A percentile compares a stretch with the other conserved stretches of the same genome.
Evolutionary conservation across 208 protist genomes (phyloP).

Genomic region (Tritrichomonas foetus): DNA sequence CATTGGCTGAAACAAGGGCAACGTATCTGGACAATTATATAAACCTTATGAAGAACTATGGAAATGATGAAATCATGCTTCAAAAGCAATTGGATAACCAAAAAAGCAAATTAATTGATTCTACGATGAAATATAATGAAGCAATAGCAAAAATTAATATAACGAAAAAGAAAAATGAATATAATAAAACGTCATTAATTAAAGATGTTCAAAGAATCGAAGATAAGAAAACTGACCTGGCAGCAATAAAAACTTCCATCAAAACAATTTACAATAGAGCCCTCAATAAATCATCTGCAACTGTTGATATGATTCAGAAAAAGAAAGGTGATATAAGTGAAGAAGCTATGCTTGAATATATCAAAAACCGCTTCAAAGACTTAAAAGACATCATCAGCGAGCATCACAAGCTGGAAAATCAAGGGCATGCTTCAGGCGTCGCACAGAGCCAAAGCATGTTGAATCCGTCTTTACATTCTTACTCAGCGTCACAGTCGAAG

Average conservation of each 20-base stretch:
- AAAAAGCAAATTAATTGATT: not conserved
- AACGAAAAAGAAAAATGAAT: not conserved
- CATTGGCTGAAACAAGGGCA: not conserved
- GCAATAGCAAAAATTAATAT: not conserved
- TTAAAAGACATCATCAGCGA: not conserved
- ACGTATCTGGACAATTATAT: not conserved
- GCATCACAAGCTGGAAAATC: not conserved
- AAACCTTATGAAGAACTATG: not conserved
- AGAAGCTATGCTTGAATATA: not conserved
- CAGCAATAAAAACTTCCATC: conserved; percentile 35
- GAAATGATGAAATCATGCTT: not conserved
- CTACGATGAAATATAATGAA: conserved; percentile 26
- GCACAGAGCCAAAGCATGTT: not conserved
- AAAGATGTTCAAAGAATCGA: conserved; percentile 28
- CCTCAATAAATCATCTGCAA: not conserved
- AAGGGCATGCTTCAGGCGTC: not conserved
- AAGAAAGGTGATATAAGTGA: not conserved
- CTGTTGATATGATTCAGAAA: not conserved
- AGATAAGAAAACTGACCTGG: not conserved
- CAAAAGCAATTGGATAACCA: not conserved
- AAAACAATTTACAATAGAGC: not conserved
- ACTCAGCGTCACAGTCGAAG: not conserved
- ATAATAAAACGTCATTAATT: not conserved
- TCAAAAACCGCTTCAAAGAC: conserved; percentile 15
- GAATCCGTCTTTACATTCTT: not conserved